Evolutionary conservation across 78 protist genomes (phyloP).

Genomic region (Trichosphaerium sp.): DNA sequence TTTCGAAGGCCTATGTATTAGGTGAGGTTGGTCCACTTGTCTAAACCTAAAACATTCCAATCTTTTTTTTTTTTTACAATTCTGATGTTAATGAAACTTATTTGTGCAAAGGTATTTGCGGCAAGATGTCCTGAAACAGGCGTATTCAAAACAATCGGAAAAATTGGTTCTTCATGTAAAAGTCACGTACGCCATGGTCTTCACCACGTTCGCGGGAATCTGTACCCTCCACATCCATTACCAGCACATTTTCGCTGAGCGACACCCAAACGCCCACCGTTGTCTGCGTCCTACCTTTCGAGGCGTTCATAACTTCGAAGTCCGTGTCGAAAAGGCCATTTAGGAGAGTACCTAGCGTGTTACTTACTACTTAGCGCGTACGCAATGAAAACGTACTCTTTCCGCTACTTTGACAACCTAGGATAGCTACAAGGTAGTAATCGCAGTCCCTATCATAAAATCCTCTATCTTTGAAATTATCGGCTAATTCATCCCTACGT

Average conservation of each 20-base stretch:
- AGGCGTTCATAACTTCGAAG: slow-evolving; percentile 69
- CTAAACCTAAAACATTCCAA: background rate
- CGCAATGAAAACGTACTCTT: slow-evolving; percentile 25
- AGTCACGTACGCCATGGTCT: slow-evolving; percentile 26
- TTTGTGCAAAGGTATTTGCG: background rate
- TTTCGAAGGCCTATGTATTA: slow-evolving; percentile 52
- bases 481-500: too few species aligned
- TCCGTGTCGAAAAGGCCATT: slow-evolving; percentile 72
- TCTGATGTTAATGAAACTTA: background rate
- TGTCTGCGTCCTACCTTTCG: slow-evolving; percentile 57
- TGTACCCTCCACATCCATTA: slow-evolving; percentile 90
- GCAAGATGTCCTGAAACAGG: background rate
- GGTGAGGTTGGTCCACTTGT: background rate
- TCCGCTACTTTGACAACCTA: slow-evolving; percentile 85
- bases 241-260: slow-evolving; percentile 12
- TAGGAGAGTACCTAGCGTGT: slow-evolving; percentile 55
- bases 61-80: background rate
- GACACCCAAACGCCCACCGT: slow-evolving; percentile 63
- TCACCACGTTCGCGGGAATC: slow-evolving; percentile 86
- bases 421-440: slow-evolving; percentile 63
- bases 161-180: background rate
- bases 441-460: slow-evolving; percentile 48
- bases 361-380: background rate
- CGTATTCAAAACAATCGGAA: background rate
- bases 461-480: slow-evolving; percentile 28